Base-by-base conservation (phyloP, 805 yeast genomes). In the Scheffersomyces amazonensis region DNA sequence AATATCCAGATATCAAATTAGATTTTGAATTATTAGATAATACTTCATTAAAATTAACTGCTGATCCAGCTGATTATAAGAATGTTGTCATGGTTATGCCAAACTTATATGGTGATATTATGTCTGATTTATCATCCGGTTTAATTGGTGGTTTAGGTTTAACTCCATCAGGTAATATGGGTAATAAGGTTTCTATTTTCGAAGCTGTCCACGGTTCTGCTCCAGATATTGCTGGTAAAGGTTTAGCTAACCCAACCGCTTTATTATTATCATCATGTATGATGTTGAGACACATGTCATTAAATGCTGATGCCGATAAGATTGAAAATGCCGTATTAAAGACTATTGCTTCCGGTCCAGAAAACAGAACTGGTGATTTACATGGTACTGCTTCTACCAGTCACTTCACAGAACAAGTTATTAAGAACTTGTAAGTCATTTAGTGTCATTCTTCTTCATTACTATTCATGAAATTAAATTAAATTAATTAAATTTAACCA, bases 131-230 rank as follows among this genome's bases (percentile, higher is more conserved):
- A 68, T 88, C 96, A 54, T 87, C 96, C 42, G 99, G 99, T 72
- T 77, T 93, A 60, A 95, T 95, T 52, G 99, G 99, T 66, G 98
- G 99, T 63, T 80, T 91, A 60, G 99, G 99, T 72, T 81, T 93
- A 66, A 93, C 99, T 46, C 99, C 99, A 52, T 88, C 96, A 44
- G 99, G 96, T 67, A 93, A 93, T 81, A 93, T 93, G 90, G 99
- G 99, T 76, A 87, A 88, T 77, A 83, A 87, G 66, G 96, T 91
- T 48, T 88, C 97, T 40, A 91, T 93, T 64, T 93, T 93, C 67
- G 99, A 93, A 80, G 99, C 99, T 49, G 99, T 93, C 60, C 99
- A 93, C 69, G 99, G 99, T 67, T 90, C 98, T 42, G 99, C 99
- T 48, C 99, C 99, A 55, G 99, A 93, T 68, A 93, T 93, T 60